Evolutionary conservation across 2,329 filamentous ascomycete species (phyloP).

Genomic region (Neonectria faginata): DNA sequence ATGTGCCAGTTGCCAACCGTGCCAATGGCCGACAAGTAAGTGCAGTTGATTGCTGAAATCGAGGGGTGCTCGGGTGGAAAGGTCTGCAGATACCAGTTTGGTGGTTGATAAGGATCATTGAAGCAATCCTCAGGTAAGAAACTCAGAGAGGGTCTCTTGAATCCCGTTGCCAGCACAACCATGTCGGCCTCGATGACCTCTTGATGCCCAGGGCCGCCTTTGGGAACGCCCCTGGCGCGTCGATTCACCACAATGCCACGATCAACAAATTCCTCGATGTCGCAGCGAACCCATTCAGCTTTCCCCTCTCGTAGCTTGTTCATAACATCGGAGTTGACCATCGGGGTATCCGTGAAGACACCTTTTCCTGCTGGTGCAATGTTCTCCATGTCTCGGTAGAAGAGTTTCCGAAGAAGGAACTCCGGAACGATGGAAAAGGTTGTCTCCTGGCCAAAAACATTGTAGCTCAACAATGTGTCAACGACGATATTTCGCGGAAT

Average conservation of each 20-base stretch:
- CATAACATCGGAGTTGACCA: conserved; percentile 88
- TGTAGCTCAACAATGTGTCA: conserved; percentile 78
- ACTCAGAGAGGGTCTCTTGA: conserved; percentile 75
- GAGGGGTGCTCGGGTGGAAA: conserved; percentile 81
- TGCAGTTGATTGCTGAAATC: conserved; percentile 85
- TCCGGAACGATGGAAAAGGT: conserved; percentile 83
- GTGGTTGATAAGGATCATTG: conserved; percentile 77
- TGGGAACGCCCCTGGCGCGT: conserved; percentile 77
- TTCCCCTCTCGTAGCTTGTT: conserved; percentile 77
- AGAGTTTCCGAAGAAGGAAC: conserved; percentile 77
- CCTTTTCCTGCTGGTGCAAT: conserved; percentile 77
- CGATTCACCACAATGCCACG: conserved; percentile 77
- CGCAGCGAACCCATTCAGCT: conserved; percentile 84
- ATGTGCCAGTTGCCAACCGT: conserved; percentile 86
- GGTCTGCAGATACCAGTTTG: conserved; percentile 90
- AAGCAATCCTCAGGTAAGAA: conserved; percentile 83
- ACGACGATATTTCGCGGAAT: conserved; percentile 83
- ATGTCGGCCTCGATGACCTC: conserved; percentile 78
- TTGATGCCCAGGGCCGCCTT: conserved; percentile 77
- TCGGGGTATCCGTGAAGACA: conserved; percentile 85
- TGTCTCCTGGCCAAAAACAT: conserved; percentile 84
- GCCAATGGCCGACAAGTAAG: conserved; percentile 85
- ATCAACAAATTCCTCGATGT: conserved; percentile 75
- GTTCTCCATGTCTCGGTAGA: conserved; percentile 84
- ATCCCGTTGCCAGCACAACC: conserved; percentile 86